A percentile compares a stretch with the other conserved stretches of the same genome.
These are phyloP conservation scores for Teratosphaeriaceae sp. DNA, from an alignment of 2,329 filamentous ascomycete species.

Conservation along the genomic window DNA sequence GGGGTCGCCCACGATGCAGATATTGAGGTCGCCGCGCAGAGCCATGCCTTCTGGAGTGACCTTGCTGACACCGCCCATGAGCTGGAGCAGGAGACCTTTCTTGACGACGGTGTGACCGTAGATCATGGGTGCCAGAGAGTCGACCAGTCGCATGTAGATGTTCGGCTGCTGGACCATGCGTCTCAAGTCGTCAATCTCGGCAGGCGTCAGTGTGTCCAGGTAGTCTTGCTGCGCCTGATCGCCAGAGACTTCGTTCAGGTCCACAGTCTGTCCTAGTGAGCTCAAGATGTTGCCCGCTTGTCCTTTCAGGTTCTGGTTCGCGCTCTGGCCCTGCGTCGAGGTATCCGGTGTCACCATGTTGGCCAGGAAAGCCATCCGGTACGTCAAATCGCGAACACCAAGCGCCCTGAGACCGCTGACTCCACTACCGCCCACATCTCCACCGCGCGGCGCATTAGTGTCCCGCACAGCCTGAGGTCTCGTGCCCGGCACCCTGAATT, in stretches of 20 bases:
- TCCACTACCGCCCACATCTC: slow-evolving; percentile 74
- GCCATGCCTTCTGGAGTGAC: slow-evolving; percentile 90
- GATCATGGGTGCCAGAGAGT: slow-evolving; percentile 92
- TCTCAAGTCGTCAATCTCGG: slow-evolving; percentile 87
- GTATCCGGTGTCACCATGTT: slow-evolving; percentile 94
- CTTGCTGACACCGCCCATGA: slow-evolving; percentile 95
- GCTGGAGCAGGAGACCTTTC: slow-evolving; percentile 86
- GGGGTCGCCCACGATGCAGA: slow-evolving; percentile 95
- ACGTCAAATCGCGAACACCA: slow-evolving; percentile 91
- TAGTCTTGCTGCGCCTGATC: slow-evolving; percentile 84
- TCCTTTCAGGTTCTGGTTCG: slow-evolving; percentile 60
- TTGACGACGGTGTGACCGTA: slow-evolving; percentile 98
- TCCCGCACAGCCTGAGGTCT: slow-evolving; percentile 79
- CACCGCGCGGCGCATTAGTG: slow-evolving; percentile 62
- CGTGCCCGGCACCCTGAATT: slow-evolving; percentile 82
- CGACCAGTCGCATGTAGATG: slow-evolving; percentile 87
- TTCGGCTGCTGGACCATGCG: slow-evolving; percentile 92
- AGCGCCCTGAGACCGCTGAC: slow-evolving; percentile 85
- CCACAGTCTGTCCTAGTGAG: slow-evolving; percentile 67
- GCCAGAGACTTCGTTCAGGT: slow-evolving; percentile 63
- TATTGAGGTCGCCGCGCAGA: slow-evolving; percentile 94
- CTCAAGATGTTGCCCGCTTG: slow-evolving; percentile 80
- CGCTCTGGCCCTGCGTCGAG: slow-evolving; percentile 64
- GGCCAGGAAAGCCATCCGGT: slow-evolving; percentile 90
- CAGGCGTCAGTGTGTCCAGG: slow-evolving; percentile 72